Evolutionary conservation across 2,329 filamentous ascomycete genomes (phyloP), one percentile per base, ranked within the genome.

Genomic region (Aspergillus tanneri): DNA sequence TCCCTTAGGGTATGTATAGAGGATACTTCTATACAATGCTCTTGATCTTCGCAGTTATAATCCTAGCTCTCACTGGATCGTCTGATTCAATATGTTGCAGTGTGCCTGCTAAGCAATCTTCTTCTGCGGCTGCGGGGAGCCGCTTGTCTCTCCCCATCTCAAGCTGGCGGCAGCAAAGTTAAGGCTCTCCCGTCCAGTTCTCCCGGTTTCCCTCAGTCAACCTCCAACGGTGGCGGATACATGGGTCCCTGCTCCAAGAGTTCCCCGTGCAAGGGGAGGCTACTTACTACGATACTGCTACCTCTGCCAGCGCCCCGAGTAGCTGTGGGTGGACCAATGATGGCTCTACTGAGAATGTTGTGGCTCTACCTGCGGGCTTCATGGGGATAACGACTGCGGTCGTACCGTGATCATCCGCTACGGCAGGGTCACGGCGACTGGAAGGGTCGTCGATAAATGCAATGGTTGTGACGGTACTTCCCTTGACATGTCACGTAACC

Each of bases 251-350:
- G 37, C 37, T 24, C 18, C 8, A 40, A 25, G 21, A 7, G 8
- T 12, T 11, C 37, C n/a, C 37, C 37, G 5, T 40, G 37, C 37
- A 11, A 14, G 12, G 37, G 5, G 6, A 40, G 18, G 37, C 22
- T 5, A 40, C 22, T 5, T 27, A n/a, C 18, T 40, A 40, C 24
- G 37, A 40, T 16, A 40, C 37, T 40, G 37, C 22, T 25, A 40
- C 37, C n/a, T 40, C 37, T 14, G 5, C 10, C 5, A 10, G 3
- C 11, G 2, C 5, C n/a, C 37, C 37, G 5, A 25, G 37, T 12
- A 40, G 37, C 37, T 40, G 37, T 21, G 37, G 21, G 12, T 24
- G 19, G 37, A 25, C 22, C 11, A 40, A 40, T 14, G 19, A 40
- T 16, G 37, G 37, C 10, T 8, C 16, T 9, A 5, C 10, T 23